Evolutionary conservation across 1,284 basidiomycete genomes (phyloP).

Genomic region (Trametes polyzona): DNA sequence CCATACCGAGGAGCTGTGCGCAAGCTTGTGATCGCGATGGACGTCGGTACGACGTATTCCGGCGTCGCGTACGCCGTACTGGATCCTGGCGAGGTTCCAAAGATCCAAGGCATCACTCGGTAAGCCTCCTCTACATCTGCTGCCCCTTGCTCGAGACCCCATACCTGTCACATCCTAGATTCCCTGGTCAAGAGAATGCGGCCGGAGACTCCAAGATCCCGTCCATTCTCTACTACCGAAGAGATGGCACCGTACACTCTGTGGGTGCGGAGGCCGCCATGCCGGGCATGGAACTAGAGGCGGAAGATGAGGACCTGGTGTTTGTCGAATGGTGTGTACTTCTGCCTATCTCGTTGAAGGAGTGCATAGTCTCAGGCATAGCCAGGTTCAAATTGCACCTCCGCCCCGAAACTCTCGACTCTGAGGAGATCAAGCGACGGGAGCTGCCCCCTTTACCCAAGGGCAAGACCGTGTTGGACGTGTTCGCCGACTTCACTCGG

Average conservation of each 20-base stretch:
- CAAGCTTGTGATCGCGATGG: slow-evolving; percentile 53
- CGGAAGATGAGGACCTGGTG: slow-evolving; percentile 51
- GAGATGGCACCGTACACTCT: slow-evolving; percentile 46
- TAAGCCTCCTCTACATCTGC: slow-evolving; percentile 22
- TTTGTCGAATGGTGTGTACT: slow-evolving; percentile 51
- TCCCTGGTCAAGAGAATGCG: slow-evolving; percentile 45
- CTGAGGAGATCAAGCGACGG: slow-evolving; percentile 18
- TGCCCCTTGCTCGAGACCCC: not conserved
- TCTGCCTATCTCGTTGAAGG: not conserved
- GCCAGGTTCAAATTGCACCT: slow-evolving; percentile 63
- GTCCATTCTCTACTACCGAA: slow-evolving; percentile 57
- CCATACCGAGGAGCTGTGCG: slow-evolving; percentile 26
- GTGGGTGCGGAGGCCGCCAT: slow-evolving; percentile 57
- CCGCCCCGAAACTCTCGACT: slow-evolving; percentile 40
- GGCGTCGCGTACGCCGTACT: slow-evolving; percentile 50
- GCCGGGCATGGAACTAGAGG: slow-evolving; percentile 44
- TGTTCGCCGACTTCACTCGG: slow-evolving; percentile 56
- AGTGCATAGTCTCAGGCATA: not conserved
- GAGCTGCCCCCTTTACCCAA: slow-evolving; percentile 35
- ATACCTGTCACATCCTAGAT: slow-evolving; percentile 33
- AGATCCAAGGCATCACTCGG: slow-evolving; percentile 50
- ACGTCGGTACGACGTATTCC: slow-evolving; percentile 58
- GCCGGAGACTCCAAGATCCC: slow-evolving; percentile 53
- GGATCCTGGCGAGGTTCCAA: slow-evolving; percentile 50
- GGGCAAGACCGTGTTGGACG: slow-evolving; percentile 48